phyloP scores from a whole-genome alignment of 768 basidiomycete species.

The Lactarius trivialis region DNA sequence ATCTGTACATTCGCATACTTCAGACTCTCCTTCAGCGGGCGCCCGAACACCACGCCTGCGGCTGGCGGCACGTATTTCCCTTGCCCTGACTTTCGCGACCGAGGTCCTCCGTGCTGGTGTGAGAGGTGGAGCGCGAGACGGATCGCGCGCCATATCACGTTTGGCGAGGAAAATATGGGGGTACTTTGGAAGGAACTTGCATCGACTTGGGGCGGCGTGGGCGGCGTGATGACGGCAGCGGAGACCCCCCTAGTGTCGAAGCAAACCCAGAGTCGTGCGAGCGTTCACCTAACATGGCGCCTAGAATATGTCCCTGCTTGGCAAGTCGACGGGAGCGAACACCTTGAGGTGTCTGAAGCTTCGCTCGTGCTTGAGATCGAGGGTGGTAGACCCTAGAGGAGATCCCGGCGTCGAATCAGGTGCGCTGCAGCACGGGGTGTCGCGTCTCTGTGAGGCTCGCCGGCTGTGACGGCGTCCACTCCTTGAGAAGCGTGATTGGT shows the following conservation, averaged over 20 bases:
- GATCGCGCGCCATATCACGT: conserved; percentile 27
- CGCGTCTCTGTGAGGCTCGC: conserved; percentile 27
- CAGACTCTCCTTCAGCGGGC: conserved; percentile 76
- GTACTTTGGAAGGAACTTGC: conserved; percentile 31
- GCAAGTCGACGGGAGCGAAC: conserved; percentile 25
- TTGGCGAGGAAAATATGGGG: conserved; percentile 25
- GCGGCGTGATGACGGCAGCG: conserved; percentile 19
- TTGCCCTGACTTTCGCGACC: not conserved
- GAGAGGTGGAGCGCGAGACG: conserved; percentile 15
- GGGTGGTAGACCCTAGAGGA: conserved; percentile 32
- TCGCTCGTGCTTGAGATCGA: conserved; percentile 30
- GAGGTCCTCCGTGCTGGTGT: conserved; percentile 18
- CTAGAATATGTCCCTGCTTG: conserved; percentile 20
- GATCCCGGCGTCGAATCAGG: conserved; percentile 37
- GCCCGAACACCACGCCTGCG: conserved; percentile 68
- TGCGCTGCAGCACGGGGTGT: conserved; percentile 28
- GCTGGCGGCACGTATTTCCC: too few species aligned
- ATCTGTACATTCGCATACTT: conserved; percentile 90
- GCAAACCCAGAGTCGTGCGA: conserved; percentile 26
- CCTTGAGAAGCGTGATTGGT: conserved; percentile 24
- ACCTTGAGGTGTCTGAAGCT: conserved; percentile 30
- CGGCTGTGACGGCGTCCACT: conserved; percentile 40
- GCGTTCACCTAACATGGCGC: conserved; percentile 11
- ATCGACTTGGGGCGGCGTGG: conserved; percentile 39
- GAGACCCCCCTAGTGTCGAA: conserved; percentile 26